Base-by-base conservation (phyloP, 805 yeast species). In the Metschnikowia amazonensis region DNA sequence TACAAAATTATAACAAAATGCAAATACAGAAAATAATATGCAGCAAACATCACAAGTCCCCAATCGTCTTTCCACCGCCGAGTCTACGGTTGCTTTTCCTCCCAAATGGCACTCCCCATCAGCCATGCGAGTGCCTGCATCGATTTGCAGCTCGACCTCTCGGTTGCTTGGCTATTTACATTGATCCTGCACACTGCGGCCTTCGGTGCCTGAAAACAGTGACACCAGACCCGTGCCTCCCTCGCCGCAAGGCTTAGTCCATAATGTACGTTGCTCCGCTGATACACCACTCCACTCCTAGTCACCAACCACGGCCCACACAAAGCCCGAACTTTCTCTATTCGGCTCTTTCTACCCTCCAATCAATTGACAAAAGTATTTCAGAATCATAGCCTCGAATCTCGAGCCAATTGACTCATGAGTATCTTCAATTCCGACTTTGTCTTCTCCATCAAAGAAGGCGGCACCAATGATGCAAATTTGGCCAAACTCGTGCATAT, bases 401-500 rank as follows among this genome's bases (percentile, higher is more conserved):
- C 17, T n/a, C 14, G 29, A n/a, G 28, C n/a, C 29, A 31, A 29
- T 39, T 39, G 36, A 29, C 10, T 5, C 24, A 51, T 51, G 55
- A 43, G 52, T 17, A 39, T 51, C 35, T 28, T 37, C 20, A 33
- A 44, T 2, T 29, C 45, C 44, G 55, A 51, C 32, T 46, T 37
- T 21, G 40, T 51, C 21, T 46, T 51, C 31, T 38, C 47, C 16
- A 35, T 51, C 27, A 32, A 33, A 21, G 48, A 37, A 3, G 50
- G 36, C 27, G 41, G 20, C 20, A 14, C 45, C 34, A 17, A 44
- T n/a, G 46, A 48, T 27, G 16, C 29, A 30, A 45, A 43, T 29
- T 31, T 52, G 43, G 28, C 45, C 14, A 24, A 42, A 16, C 44
- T 52, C n/a, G 44, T 45, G 18, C 34, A 33, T 10, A 42, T 39